A percentile compares a stretch with the other conserved stretches of the same genome.
Evolutionary conservation across 495 filamentous ascomycete species (phyloP).

Genomic region (Trypethelium eluteriae): DNA sequence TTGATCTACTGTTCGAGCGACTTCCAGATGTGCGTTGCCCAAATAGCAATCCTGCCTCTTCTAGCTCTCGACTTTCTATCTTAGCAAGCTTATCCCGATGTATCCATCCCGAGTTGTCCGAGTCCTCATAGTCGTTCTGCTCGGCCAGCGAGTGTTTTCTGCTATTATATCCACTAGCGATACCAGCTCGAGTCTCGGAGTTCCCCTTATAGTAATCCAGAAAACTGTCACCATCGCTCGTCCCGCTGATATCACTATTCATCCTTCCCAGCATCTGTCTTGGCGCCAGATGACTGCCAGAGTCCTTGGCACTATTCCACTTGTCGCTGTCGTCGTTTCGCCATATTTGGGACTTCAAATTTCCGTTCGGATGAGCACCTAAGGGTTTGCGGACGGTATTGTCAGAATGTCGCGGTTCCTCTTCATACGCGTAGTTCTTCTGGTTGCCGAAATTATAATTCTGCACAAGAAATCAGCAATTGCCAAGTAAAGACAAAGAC

Average conservation of each 20-base stretch:
- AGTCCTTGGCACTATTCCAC: neutral
- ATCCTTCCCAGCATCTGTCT: constrained; percentile 9
- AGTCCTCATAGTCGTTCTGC: neutral
- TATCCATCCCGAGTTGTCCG: constrained; percentile 75
- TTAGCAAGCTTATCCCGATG: constrained; percentile 89
- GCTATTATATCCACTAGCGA: neutral
- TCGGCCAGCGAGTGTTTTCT: constrained; percentile 6
- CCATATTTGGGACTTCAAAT: neutral
- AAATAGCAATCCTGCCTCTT: constrained; percentile 77
- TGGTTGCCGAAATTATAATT: neutral
- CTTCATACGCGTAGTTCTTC: neutral
- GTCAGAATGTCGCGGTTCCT: neutral
- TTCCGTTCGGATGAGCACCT: neutral
- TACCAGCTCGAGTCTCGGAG: neutral
- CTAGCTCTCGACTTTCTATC: constrained; percentile 89
- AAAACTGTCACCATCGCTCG: constrained; percentile 4
- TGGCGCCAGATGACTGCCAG: neutral
- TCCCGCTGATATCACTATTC: constrained; percentile 7
- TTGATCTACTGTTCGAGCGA: constrained; percentile 27
- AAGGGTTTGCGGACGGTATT: neutral
- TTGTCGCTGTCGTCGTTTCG: neutral
- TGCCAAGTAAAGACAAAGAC: neutral
- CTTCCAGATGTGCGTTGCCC: constrained; percentile 50
- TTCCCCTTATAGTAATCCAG: constrained; percentile 5
- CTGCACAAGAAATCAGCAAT: neutral